Base-by-base conservation (phyloP, 768 basidiomycete species). In the Cantharellus anzutake region DNA sequence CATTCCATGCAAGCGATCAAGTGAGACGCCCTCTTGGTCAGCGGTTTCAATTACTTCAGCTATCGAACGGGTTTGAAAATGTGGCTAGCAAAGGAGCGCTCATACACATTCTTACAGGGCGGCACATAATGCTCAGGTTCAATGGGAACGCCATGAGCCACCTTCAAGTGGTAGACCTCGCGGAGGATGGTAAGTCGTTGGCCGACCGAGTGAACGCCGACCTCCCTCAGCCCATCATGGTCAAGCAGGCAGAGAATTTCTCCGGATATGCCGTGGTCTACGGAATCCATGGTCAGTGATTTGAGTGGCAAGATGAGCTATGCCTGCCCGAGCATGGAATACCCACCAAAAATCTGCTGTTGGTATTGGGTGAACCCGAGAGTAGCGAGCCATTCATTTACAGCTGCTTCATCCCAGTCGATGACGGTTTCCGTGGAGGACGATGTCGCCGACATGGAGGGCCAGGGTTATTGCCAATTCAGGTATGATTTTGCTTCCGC, bases 201-300 rank as follows among this genome's bases (percentile, higher is more conserved):
- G 29, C 96, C 96, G 63, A 98, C 80, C 41, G 86, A 88, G n/a
- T 78, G 68, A 50, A 99, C 78, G 4, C 96, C 96, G 60, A 97
- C 73, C 50, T 86, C 82, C 70, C 86, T 88, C 64, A 99, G 79
- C 1, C 80, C 72, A 34, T 92, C 86, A n/a, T 81, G 76, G 68
- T 91, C 86, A 55, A 97, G 76, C 65, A 86, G 73, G 63, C 84
- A 81, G 4, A 99, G 78, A 2, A 89, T 81, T 63, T 97, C 92
- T 59, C 96, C 96, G 16, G 84, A 84, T 64, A 99, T 88, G 63
- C 80, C 84, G 70, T 99, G 86, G 68, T 92, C 94, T 94, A 67
- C 48, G 41, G 51, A 41, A 63, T 39, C 58, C 63, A 29, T 29
- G 20, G 20, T 29, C 20, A 29, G 20, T 29, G 20, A 29, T 29